Evolutionary conservation across 805 yeast genomes (phyloP), one percentile per base, ranked within the genome.

Genomic region (Metschnikowia arizonensis): DNA sequence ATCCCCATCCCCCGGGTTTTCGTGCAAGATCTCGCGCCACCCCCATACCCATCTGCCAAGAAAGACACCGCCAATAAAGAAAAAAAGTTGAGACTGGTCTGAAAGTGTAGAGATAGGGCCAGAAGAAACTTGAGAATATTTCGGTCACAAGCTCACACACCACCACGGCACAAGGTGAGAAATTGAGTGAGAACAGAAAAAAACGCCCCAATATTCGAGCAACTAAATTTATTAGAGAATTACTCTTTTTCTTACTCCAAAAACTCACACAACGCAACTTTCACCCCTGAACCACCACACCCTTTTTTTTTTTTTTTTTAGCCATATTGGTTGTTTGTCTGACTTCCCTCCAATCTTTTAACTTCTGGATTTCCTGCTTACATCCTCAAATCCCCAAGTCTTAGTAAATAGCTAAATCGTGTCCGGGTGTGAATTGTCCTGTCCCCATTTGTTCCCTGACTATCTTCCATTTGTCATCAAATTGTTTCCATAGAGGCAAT

Each of bases 121-220:
- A 18, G 17, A 19, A 28, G 25, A 18, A 28, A n/a, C 23, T 18
- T 37, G 40, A 21, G 33, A 18, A 17, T 37, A 4, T 17, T 25
- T 36, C 14, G 31, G 33, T 29, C 40, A 28, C 40, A 28, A 37
- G 40, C 33, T 37, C 40, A 37, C 32, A 26, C 40, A 37, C 18
- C 33, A 25, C 40, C 23, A 37, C 32, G 40, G 40, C 40, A 37
- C 40, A 37, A 37, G 40, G 24, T 37, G 40, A 37, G 40, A 37
- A 37, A 19, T 37, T 37, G 40, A 37, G 40, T 36, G 40, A 36
- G 40, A 36, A 37, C 18, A 37, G 40, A 37, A 37, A 37, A 37
- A 37, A 37, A 28, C 40, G 40, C 40, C 40, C 33, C 40, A 37
- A 28, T 29, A 28, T 25, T 37, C 40, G 40, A 37, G 40, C 40